These are phyloP conservation scores for Takashimella koratensis DNA, from an alignment of 1,284 basidiomycete species.

Conservation along the genomic window DNA sequence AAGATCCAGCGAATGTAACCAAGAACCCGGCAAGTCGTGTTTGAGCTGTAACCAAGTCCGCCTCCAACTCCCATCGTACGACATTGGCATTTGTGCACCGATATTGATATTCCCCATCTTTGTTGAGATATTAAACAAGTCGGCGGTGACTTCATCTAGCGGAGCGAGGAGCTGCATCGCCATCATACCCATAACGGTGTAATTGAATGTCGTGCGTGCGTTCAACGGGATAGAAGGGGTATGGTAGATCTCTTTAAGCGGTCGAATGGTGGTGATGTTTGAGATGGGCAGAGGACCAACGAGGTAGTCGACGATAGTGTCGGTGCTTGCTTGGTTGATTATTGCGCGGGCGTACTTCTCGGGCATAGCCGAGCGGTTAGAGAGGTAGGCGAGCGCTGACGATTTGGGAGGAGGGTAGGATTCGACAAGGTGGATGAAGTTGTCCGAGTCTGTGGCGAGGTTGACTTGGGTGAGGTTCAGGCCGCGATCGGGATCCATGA, in stretches of 20 bases:
- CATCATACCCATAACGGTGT: slow-evolving; percentile 47
- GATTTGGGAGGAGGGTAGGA: slow-evolving; percentile 35
- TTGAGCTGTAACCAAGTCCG: slow-evolving; percentile 27
- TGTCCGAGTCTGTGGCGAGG: slow-evolving; percentile 28
- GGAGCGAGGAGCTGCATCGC: slow-evolving; percentile 21
- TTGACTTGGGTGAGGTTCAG: slow-evolving; percentile 50
- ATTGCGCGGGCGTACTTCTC: slow-evolving; percentile 46
- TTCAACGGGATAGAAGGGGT: slow-evolving; percentile 19
- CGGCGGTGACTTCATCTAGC: slow-evolving; percentile 37
- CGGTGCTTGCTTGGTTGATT: slow-evolving; percentile 51
- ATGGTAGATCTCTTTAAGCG: slow-evolving; percentile 22
- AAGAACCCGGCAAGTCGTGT: slow-evolving; percentile 41
- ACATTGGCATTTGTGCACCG: slow-evolving; percentile 54
- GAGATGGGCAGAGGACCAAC: slow-evolving; percentile 41
- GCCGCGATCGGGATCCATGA: slow-evolving; percentile 49
- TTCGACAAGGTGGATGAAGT: slow-evolving; percentile 38
- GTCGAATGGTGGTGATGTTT: slow-evolving; percentile 12
- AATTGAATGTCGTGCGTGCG: slow-evolving; percentile 19
- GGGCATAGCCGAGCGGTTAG: slow-evolving; percentile 8
- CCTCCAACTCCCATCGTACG: slow-evolving; percentile 61
- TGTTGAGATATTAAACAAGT: slow-evolving; percentile 49
- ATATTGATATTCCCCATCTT: slow-evolving; percentile 55
- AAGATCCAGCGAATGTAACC: slow-evolving; percentile 57
- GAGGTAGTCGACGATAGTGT: slow-evolving; percentile 39
- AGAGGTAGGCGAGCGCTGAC: slow-evolving; percentile 29